Evolutionary conservation across 106 monocot genomes (phyloP).

Genomic region (Apostasia ramifera): DNA sequence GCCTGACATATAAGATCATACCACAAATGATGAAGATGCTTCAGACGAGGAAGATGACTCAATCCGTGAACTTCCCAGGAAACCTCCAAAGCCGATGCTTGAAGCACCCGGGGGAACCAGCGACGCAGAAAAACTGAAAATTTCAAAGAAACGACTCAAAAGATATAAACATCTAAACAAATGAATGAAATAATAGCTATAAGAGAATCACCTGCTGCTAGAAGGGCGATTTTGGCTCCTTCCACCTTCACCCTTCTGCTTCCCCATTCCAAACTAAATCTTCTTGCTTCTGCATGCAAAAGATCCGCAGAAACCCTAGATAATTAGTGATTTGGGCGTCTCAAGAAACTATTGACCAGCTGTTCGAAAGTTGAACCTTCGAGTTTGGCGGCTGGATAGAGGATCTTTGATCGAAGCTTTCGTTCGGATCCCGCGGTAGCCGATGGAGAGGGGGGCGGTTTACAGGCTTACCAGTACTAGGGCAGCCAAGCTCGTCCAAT

Average conservation of each 20-base stretch:
- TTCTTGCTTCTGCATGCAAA: too few species aligned
- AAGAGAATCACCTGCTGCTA: constrained; percentile 45
- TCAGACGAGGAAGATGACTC: constrained; percentile 43
- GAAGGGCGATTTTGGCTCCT: constrained; percentile 58
- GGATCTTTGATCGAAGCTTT: too few species aligned
- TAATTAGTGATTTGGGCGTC: too few species aligned
- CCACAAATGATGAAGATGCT: constrained; percentile 30
- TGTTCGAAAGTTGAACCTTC: too few species aligned
- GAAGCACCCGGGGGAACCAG: constrained; percentile 61
- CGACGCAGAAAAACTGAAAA: constrained; percentile 66
- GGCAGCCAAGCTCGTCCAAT: too few species aligned
- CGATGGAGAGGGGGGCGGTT: too few species aligned
- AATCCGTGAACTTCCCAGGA: constrained; percentile 60
- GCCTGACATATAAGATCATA: constrained; percentile 7
- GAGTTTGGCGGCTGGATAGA: too few species aligned
- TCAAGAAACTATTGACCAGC: too few species aligned
- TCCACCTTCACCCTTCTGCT: constrained; percentile 48
- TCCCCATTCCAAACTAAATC: constrained; percentile 32
- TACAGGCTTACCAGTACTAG: too few species aligned
- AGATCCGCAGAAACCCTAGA: too few species aligned
- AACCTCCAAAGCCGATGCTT: constrained; percentile 80
- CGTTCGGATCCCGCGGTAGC: too few species aligned
- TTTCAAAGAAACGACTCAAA: neutral
- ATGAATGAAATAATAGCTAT: neutral
- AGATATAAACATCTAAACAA: neutral